Evolutionary conservation across 305 asterid genomes (phyloP), one percentile per base, ranked within the genome.

Genomic region (Fraxinus velutina): DNA sequence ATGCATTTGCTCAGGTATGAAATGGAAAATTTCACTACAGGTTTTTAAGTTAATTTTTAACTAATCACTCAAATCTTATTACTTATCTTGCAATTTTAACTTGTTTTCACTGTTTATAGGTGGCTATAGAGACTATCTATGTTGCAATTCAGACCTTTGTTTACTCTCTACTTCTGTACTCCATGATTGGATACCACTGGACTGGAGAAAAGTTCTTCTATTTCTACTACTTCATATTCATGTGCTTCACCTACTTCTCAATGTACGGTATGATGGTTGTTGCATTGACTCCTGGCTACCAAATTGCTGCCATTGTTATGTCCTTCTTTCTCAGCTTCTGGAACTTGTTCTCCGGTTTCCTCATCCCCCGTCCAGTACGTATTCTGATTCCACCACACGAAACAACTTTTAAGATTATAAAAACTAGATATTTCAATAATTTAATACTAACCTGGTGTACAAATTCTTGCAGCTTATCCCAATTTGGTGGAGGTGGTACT

Each of bases 401-500:
- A 34, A 34, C 4, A 0, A 36, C 13, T 21, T 7, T 22, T 32
- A 12, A 30, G 36, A 13, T 5, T 32, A 24, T 64, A 10, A 12
- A 22, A 22, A 4, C 34, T 19, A 7, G 36, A 13, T 57, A 12
- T 36, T 84, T 71, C 8, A 10, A 55, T 73, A 66, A 55, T 30
- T 62, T 72, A 17, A 64, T 78, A 15, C 68, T 44, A 1, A 9
- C 30, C 12, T 66, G 50, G 21, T 42, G 36, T 12, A 30, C 27
- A 5, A 1, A 70, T 44, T 60, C 79, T 24, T 83, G 83, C 86
- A 94, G 97, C 88, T 87, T 3, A 94, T 93, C 22, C 97, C 97
- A 33, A 78, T 93, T 70, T 93, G 98, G 98, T 93, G 98, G 98
- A 92, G 97, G 78, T 94, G 97, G 97, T 94, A 94, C 91, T 94